Percentiles rank a stretch among this genome's conserved stretches.
phyloP scores from a whole-genome alignment of 139 green algal species.

The Klebsormidium nitens region DNA sequence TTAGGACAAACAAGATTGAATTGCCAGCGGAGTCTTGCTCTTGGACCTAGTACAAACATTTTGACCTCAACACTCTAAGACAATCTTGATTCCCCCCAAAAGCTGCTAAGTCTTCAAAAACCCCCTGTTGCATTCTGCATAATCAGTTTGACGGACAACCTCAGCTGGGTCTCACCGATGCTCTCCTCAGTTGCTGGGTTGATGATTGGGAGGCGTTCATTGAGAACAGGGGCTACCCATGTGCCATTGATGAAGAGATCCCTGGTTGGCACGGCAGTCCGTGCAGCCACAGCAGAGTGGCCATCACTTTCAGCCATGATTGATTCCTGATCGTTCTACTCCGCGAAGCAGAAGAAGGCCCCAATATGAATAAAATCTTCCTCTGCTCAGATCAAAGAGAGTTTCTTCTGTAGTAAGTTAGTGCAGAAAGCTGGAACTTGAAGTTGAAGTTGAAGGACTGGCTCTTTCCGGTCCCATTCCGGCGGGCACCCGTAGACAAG shows the following conservation, averaged over 20 bases:
- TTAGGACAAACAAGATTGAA: background rate
- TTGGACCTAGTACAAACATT: background rate
- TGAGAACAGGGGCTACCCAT: slow-evolving; percentile 15
- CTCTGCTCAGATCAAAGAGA: too few species aligned
- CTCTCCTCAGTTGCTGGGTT: slow-evolving; percentile 39
- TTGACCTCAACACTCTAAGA: background rate
- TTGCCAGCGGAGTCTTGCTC: too few species aligned
- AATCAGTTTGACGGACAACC: background rate
- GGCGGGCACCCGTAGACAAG: too few species aligned
- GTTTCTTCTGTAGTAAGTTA: too few species aligned
- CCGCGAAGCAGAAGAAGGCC: too few species aligned
- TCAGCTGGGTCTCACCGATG: slow-evolving; percentile 9
- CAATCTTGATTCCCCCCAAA: background rate
- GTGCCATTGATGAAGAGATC: slow-evolving; percentile 36
- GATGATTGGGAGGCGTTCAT: slow-evolving; percentile 21
- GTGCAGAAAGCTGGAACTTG: too few species aligned
- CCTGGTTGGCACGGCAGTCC: slow-evolving; percentile 18
- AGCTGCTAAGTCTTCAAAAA: background rate
- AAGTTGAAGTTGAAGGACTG: too few species aligned
- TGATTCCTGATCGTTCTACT: too few species aligned
- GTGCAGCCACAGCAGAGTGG: too few species aligned
- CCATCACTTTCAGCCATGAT: too few species aligned
- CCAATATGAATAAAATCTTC: too few species aligned
- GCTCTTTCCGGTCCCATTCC: too few species aligned
- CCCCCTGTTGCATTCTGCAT: background rate